A percentile compares a stretch with the other conserved stretches of the same genome.
These are phyloP conservation scores for Pichiaceae sp. DNA, from an alignment of 1,139 yeast genomes.

Conservation along the genomic window DNA sequence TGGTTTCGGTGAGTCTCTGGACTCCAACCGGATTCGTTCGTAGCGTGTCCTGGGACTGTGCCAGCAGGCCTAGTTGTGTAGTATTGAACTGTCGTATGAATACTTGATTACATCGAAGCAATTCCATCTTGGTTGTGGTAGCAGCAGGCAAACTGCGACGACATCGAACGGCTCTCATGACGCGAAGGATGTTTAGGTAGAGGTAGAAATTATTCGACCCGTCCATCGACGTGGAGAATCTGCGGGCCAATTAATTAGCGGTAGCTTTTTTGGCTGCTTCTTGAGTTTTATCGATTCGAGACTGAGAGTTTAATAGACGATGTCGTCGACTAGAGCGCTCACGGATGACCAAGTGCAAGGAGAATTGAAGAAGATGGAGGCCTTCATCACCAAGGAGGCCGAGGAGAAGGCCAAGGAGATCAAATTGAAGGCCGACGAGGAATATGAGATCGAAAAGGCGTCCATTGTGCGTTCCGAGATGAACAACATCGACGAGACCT, in stretches of 20 bases:
- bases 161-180: no score
- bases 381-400: constrained; percentile 97
- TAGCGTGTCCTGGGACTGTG: constrained; percentile 29
- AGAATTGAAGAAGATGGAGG: constrained; percentile 96
- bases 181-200: no score
- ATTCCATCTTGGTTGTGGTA: no score
- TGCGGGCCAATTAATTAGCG: neutral
- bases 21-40: constrained; percentile 60
- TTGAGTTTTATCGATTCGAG: neutral
- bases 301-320: constrained; percentile 1
- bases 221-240: neutral
- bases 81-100: no score
- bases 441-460: constrained; percentile 96
- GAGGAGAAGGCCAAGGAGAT: constrained; percentile 98
- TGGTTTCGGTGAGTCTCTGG: constrained; percentile 56
- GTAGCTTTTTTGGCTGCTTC: neutral
- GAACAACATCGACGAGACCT: constrained; percentile 74
- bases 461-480: constrained; percentile 88
- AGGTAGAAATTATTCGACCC: no score
- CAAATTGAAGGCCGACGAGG: constrained; percentile 93
- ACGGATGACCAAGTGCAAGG: constrained; percentile 55
- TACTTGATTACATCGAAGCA: no score
- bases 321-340: constrained; percentile 29
- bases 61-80: no score
- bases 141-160: no score